Percentiles rank a stretch among this genome's conserved stretches.
Conservation (phyloP, 352 stramenopile genomes). For the Globisporangium parvum region DNA sequence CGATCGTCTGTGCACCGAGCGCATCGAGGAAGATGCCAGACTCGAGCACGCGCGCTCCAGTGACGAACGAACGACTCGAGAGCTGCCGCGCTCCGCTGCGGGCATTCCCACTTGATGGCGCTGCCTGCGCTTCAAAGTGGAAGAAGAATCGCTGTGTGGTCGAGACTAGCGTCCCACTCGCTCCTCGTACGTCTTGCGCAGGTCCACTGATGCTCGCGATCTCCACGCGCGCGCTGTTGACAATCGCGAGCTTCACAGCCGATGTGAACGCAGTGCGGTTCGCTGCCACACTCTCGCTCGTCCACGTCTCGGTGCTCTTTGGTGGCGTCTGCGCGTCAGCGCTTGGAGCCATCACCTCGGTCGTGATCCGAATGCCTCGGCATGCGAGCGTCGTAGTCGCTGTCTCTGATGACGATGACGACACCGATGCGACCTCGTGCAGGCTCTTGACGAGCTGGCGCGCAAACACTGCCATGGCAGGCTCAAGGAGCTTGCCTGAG, state of each 20-base stretch:
- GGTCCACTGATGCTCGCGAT: conserved; percentile 18
- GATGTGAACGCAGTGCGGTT: conserved; percentile 36
- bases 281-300: conserved; percentile 17
- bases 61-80: conserved; percentile 27
- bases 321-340: background rate
- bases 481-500: conserved; percentile 27
- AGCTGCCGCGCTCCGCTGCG: background rate
- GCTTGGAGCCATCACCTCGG: background rate
- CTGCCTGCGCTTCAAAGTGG: conserved; percentile 21
- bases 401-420: conserved; percentile 4
- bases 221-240: conserved; percentile 22
- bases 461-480: conserved; percentile 41
- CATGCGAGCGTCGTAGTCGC: background rate
- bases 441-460: conserved; percentile 38
- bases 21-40: conserved; percentile 26
- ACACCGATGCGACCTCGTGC: conserved; percentile 17
- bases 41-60: conserved; percentile 12
- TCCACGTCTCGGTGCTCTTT: conserved; percentile 9
- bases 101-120: background rate
- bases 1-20: conserved; percentile 20
- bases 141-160: conserved; percentile 32
- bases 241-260: conserved; percentile 40
- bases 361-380: conserved; percentile 16
- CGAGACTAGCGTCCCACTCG: conserved; percentile 7
- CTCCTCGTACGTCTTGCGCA: background rate